Base-by-base conservation (phyloP, 371 early-diverging fungal genomes). In the Synchytrium microbalum region DNA sequence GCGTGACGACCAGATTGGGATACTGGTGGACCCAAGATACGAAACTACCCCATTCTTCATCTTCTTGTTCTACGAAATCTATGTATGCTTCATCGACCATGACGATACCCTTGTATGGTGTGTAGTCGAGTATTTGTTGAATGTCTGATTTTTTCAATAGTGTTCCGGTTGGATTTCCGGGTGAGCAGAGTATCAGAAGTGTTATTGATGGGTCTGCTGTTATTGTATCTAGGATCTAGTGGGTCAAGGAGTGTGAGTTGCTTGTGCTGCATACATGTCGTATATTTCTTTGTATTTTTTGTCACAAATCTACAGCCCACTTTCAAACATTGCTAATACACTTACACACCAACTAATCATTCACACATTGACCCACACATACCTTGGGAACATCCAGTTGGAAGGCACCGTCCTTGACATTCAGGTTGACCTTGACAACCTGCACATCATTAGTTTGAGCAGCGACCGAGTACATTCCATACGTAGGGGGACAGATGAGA, bases 1-100 rank as follows among this genome's bases (percentile, higher is more conserved):
- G 97, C 83, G 87, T 89, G 33, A 98, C 96, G 55, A 98, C 79
- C 66, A 98, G 75, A 68, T 95, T 96, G 30, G 93, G 92, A 66
- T 95, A 96, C 32, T 86, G 70, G 3, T 73, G 69, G 29, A 89
- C 85, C 89, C 92, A 91, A 32, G 72, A 63, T 1, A 89, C 90
- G 2, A 88, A 85, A n/a, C 87, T 84, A 26, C 75, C 88, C 67
- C 81, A 62, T 62, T 25, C 64, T 46, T 70, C 66, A 14, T 29
- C 86, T 59, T 77, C 75, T 38, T 58, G 61, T 5, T 83, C 82
- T 28, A 86, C 86, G 76, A 98, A 98, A 75, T 98, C 98, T 19
- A 97, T 86, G 74, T 98, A 98, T 0, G 98, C 98, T 77, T 98
- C 98, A 77, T 98, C 98, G 1, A 98, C 91, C 1, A 91, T 88